Evolutionary conservation across 192 early-diverging fungal genomes (phyloP).

Genomic region (Coemansia sp.): DNA sequence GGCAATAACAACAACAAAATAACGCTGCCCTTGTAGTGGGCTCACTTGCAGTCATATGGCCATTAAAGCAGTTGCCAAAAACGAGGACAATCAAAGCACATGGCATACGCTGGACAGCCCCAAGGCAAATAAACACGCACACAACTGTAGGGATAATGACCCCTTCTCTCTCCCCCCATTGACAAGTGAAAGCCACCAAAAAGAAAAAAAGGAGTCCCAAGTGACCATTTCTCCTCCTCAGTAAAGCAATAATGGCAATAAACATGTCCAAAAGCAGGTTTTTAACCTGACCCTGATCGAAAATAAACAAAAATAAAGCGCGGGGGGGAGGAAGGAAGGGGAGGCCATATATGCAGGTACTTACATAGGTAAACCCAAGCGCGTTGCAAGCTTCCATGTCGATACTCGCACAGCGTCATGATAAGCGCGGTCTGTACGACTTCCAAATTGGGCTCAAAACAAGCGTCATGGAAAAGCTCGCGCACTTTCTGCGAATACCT

Average conservation of each 20-base stretch:
- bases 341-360: constrained; percentile 15
- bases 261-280: background rate
- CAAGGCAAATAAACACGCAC: background rate
- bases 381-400: constrained; percentile 45
- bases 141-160: background rate
- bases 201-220: background rate
- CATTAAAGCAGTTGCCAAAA: background rate
- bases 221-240: background rate
- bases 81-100: background rate
- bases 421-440: constrained; percentile 54
- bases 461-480: constrained; percentile 52
- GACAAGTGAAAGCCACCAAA: constrained; percentile 25
- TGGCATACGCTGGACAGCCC: background rate
- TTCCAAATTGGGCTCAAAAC: constrained; percentile 51
- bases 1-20: constrained; percentile 8
- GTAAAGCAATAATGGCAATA: background rate
- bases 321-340: background rate
- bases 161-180: background rate
- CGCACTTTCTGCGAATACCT: constrained; percentile 50
- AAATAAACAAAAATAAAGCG: no score
- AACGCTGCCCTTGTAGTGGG: background rate
- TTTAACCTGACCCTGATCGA: constrained; percentile 7
- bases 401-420: constrained; percentile 56
- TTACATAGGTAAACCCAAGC: constrained; percentile 57
- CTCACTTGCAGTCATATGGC: constrained; percentile 2